Conservation (phyloP, 2,329 filamentous ascomycete species). For the Pseudocercospora eumusae region DNA sequence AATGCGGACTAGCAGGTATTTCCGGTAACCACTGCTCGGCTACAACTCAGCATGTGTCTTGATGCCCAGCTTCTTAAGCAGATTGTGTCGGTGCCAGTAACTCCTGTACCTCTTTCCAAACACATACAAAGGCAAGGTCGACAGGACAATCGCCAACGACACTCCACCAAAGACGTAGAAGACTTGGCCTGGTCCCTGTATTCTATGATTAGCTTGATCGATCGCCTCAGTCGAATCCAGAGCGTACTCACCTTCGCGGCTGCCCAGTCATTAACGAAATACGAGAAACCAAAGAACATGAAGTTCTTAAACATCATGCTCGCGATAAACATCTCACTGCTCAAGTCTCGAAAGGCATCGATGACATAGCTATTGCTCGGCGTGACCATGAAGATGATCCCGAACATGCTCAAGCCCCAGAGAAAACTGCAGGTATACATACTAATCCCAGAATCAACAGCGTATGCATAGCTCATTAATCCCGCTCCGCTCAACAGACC, state of each 20-base stretch:
- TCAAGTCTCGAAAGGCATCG: neutral
- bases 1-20: neutral
- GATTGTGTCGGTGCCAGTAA: neutral
- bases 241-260: neutral
- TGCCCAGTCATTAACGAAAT: neutral
- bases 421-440: conserved; percentile 1
- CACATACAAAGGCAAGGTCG: neutral
- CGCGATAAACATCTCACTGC: neutral
- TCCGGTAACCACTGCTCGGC: neutral
- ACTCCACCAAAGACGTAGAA: conserved; percentile 1
- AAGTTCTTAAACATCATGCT: conserved; percentile 1
- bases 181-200: neutral
- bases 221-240: no score
- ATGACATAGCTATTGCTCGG: conserved; percentile 3
- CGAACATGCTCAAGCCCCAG: neutral
- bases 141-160: neutral
- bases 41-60: conserved; percentile 1
- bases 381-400: neutral
- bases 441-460: neutral
- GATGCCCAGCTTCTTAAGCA: neutral
- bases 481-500: neutral
- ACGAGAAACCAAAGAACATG: neutral
- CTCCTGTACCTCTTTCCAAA: neutral
- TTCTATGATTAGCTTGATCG: neutral
- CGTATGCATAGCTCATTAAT: neutral